phyloP scores from a whole-genome alignment of 768 basidiomycete genomes.

The Mrakia hoshinonis region DNA sequence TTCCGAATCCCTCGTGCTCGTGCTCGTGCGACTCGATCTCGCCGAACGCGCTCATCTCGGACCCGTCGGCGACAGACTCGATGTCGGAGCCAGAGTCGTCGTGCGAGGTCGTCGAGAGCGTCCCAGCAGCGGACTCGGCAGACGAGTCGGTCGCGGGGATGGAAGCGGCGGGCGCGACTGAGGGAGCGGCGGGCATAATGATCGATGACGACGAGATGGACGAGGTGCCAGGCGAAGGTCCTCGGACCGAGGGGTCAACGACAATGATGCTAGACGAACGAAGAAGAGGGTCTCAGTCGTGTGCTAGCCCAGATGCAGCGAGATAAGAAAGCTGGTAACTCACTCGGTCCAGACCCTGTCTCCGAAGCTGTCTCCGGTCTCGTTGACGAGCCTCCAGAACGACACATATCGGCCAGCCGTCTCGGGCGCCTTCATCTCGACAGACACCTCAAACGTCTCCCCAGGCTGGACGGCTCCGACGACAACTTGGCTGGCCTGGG shows the following conservation, averaged over 20 bases:
- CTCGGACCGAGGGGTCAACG: slow-evolving; percentile 44
- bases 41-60: slow-evolving; percentile 1
- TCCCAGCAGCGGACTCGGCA: background rate
- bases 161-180: background rate
- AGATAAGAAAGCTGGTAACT: slow-evolving; percentile 37
- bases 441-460: slow-evolving; percentile 56
- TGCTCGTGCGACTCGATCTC: background rate
- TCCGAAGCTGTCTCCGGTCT: slow-evolving; percentile 57
- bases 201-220: slow-evolving; percentile 62
- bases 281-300: background rate
- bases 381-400: slow-evolving; percentile 63
- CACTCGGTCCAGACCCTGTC: slow-evolving; percentile 72
- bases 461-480: slow-evolving; percentile 57
- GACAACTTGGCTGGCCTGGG: slow-evolving; percentile 42
- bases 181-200: slow-evolving; percentile 52
- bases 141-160: background rate
- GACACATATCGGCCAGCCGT: slow-evolving; percentile 61
- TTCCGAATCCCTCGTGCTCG: background rate
- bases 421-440: slow-evolving; percentile 78
- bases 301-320: background rate
- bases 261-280: slow-evolving; percentile 53
- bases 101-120: background rate
- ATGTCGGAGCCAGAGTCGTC: slow-evolving; percentile 9
- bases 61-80: background rate
- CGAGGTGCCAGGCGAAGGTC: slow-evolving; percentile 43